phyloP scores from a whole-genome alignment of 1,139 yeast genomes.

The Scheffersomyces segobiensis region DNA sequence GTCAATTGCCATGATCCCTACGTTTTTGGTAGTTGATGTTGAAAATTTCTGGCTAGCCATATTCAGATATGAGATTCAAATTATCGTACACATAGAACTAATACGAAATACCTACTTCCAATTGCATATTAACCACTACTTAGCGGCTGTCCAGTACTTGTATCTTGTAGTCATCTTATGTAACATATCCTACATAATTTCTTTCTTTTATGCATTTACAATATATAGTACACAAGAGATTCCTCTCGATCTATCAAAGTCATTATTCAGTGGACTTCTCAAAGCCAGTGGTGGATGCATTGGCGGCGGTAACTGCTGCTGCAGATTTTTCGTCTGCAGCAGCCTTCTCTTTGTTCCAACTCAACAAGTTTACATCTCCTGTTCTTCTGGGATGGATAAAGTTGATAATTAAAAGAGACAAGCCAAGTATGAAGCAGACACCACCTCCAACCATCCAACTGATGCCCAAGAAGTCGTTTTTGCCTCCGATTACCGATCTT shows the following conservation, averaged over 20 bases:
- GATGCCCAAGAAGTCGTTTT: constrained; percentile 82
- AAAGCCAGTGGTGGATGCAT: constrained; percentile 1
- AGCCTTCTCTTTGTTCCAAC: constrained; percentile 62
- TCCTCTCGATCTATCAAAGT: constrained; percentile 16
- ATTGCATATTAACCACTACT: neutral
- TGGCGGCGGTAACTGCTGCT: constrained; percentile 9
- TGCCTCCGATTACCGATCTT: constrained; percentile 87
- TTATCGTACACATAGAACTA: too few relatives aligned
- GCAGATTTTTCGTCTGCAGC: constrained; percentile 16
- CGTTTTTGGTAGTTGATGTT: too few relatives aligned
- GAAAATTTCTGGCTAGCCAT: too few relatives aligned
- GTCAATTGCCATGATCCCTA: too few relatives aligned
- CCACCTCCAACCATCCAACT: constrained; percentile 95
- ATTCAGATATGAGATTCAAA: too few relatives aligned
- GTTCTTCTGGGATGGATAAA: constrained; percentile 68
- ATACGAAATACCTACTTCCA: neutral
- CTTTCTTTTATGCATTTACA: neutral
- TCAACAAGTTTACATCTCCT: constrained; percentile 70
- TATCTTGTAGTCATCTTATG: neutral
- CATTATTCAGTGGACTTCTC: neutral
- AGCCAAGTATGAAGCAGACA: constrained; percentile 65
- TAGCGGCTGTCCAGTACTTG: too few relatives aligned
- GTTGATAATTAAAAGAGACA: constrained; percentile 60
- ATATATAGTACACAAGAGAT: neutral
- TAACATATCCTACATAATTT: neutral